These are phyloP conservation scores for Aciculosporium take DNA, from an alignment of 2,329 filamentous ascomycete genomes.

Conservation along the genomic window DNA sequence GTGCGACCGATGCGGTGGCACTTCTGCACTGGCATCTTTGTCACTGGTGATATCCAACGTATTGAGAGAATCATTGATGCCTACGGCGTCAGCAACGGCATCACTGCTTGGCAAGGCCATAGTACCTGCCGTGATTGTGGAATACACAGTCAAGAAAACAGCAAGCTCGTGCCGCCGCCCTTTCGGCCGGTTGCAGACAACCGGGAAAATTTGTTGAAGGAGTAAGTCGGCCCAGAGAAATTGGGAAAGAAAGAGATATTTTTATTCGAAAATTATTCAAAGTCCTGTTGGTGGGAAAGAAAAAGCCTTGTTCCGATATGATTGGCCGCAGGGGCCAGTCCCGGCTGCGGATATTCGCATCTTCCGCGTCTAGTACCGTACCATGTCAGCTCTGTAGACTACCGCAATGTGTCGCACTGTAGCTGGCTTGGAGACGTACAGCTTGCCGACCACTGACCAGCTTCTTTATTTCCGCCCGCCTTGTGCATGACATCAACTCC, in stretches of 20 bases:
- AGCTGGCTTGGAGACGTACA: neutral
- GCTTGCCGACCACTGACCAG: neutral
- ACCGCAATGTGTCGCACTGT: neutral
- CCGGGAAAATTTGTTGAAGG: too few relatives aligned
- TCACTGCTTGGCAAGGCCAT: slow-evolving; percentile 11
- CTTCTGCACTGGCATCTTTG: slow-evolving; percentile 2
- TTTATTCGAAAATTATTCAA: slow-evolving; percentile 2
- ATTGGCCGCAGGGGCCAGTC: slow-evolving; percentile 1
- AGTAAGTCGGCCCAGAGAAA: too few relatives aligned
- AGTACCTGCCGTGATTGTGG: neutral
- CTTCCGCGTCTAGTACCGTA: slow-evolving; percentile 1
- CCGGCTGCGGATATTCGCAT: slow-evolving; percentile 4
- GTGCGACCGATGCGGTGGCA: slow-evolving; percentile 54
- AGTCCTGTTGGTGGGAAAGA: neutral
- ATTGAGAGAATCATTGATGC: slow-evolving; percentile 10
- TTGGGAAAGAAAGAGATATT: neutral
- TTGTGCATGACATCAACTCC: neutral
- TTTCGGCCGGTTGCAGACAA: slow-evolving; percentile 1
- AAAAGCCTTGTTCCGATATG: too few relatives aligned
- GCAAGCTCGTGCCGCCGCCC: neutral
- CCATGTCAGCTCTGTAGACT: neutral
- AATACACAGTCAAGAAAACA: neutral
- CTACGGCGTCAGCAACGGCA: slow-evolving; percentile 9
- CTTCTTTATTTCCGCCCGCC: neutral
- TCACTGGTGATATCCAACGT: slow-evolving; percentile 11